Base-by-base conservation (phyloP, 371 early-diverging fungal species). In the Zychaea mexicana region DNA sequence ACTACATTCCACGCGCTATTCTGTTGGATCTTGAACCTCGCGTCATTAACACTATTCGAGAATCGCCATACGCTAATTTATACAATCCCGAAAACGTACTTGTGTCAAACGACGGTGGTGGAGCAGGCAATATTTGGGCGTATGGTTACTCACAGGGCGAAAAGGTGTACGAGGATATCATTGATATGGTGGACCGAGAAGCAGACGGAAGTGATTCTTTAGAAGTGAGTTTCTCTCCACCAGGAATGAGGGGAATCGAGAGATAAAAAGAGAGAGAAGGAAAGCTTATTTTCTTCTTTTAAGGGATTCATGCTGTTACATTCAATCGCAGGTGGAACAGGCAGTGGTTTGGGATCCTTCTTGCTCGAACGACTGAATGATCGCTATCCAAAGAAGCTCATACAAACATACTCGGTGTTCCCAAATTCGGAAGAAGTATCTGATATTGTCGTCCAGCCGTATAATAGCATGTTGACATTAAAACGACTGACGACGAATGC, bases 361-460 rank as follows among this genome's bases (percentile, higher is more conserved):
- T 57, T 98, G 42, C 68, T 96, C 15, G 97, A 97, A 72, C 69
- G 87, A 54, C 80, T 98, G 46, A 92, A 93, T 68, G 99, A 99
- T 72, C 86, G 96, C 55, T 98, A 92, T 69, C 99, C 99, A 15
- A 99, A 99, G 70, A 99, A 98, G 75, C 79, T 98, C 53, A 88
- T 99, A 57, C 96, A 96, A 69, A 98, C 99, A 1, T 99, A 98
- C 70, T 98, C 98, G 0, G 98, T 99, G n/a, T 99, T 99, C 70
- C 99, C 99, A 3, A 99, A 99, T 76, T 94, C 92, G 66, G 93
- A 96, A 57, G 97, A 96, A 67, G 90, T 94, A 47, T 93, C 94
- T 17, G 99, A 99, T 76, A 98, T 99, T 19, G 99, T 99, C 17
- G 99, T 99, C 21, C 99, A 99, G 76, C 99, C 99, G 6, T 99